Evolutionary conservation across 2,329 filamentous ascomycete species (phyloP), one percentile per base, ranked within the genome.

Genomic region (Pseudogymnoascus sp.): DNA sequence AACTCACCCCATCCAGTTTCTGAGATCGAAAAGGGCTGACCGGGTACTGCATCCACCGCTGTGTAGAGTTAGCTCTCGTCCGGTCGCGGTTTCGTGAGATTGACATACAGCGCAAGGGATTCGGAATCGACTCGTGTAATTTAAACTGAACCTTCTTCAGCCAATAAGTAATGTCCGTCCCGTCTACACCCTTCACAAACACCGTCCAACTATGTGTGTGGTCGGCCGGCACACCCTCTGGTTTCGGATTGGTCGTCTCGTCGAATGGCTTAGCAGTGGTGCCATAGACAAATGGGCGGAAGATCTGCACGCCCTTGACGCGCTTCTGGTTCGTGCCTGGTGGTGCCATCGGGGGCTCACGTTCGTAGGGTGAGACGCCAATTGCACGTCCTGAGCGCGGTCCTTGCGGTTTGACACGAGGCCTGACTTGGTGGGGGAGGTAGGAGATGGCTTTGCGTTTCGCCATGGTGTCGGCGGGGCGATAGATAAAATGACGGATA

Each of bases 1-100:
- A 99, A 99, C 75, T 96, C 94, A 69, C 94, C 94, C 89, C 95
- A 99, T 56, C 94, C 94, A 0, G 94, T 97, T 74, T 97, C 94
- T 63, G 84, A 83, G 63, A 97, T 88, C 69, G 90, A 79, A 69
- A 96, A 99, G 9, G 91, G 69, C 63, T 82, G 80, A n/a, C 78
- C 77, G 0, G 76, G 74, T 57, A 89, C 82, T 62, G 83, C 82
- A 69, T 96, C 92, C 69, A 94, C 79, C 71, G 88, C 79, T 82
- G 52, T 6, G 19, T 19, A 3, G 23, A 18, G 37, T 61, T 10
- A 12, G 37, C 13, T 41, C 5, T 59, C 10, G 6, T 2, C 8
- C 15, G 5, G 15, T 39, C 21, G 23, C 34, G 26, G 23, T 30
- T 13, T 30, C 19, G 2, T 35, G 9, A 3, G 45, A 3, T 30